phyloP scores from a whole-genome alignment of 306 rosid species.

The Quercus robur region DNA sequence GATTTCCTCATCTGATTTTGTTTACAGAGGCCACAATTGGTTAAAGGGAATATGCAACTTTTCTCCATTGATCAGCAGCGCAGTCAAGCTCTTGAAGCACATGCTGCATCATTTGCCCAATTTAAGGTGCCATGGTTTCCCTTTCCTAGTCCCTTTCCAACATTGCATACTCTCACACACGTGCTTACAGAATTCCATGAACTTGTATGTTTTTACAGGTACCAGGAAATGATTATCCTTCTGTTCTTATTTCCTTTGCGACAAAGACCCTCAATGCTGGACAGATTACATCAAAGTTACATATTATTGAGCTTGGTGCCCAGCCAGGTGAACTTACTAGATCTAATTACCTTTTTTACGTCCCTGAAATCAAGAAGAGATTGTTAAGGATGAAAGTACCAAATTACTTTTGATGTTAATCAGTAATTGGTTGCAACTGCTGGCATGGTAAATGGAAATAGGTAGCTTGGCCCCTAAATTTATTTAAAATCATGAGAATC shows the following conservation, averaged over 20 bases:
- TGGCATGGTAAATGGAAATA: background rate
- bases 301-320: constrained; percentile 97
- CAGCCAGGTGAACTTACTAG: constrained; percentile 75
- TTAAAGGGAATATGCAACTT: constrained; percentile 98
- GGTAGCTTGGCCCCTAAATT: background rate
- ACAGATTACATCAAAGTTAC: constrained; percentile 85
- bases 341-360: background rate
- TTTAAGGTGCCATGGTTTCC: constrained; percentile 54
- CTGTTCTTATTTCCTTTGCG: constrained; percentile 86
- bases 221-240: constrained; percentile 90
- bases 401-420: background rate
- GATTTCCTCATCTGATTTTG: constrained; percentile 18
- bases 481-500: background rate
- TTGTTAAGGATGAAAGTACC: background rate
- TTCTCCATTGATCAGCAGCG: constrained; percentile 97
- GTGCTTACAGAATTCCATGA: background rate
- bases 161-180: background rate
- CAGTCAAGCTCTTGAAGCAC: constrained; percentile 99
- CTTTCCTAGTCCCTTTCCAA: background rate
- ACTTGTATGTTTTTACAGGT: constrained; percentile 48
- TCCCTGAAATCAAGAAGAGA: background rate
- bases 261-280: constrained; percentile 93
- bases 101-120: constrained; percentile 96
- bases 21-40: constrained; percentile 87
- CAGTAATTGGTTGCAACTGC: background rate